phyloP scores from a whole-genome alignment of 192 early-diverging fungal genomes.

The Podochytrium sp. region DNA sequence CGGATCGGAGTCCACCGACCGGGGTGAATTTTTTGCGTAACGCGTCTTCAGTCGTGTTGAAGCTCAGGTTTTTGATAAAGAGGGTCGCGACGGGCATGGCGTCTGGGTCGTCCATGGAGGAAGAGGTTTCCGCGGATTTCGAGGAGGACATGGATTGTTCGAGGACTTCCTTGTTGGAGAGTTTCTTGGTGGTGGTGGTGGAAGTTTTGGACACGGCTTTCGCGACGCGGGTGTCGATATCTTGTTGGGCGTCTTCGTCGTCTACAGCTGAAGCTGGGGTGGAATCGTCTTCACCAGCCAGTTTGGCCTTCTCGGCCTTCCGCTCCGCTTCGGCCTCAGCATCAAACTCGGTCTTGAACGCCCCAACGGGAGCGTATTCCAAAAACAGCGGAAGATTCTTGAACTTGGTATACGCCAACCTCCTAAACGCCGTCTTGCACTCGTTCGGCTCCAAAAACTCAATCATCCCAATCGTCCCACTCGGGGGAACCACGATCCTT shows the following conservation, averaged over 20 bases:
- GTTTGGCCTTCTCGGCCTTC: constrained; percentile 38
- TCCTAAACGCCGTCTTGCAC: constrained; percentile 84
- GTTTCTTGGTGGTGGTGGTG: constrained; percentile 40
- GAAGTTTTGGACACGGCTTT: constrained; percentile 39
- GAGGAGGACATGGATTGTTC: constrained; percentile 28
- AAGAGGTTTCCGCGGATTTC: background rate
- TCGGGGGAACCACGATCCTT: constrained; percentile 86
- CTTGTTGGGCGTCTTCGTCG: constrained; percentile 43
- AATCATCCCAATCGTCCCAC: constrained; percentile 91
- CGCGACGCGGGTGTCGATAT: constrained; percentile 47
- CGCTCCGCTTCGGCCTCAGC: constrained; percentile 39
- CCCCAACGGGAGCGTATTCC: constrained; percentile 86
- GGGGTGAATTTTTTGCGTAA: constrained; percentile 74
- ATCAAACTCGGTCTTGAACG: constrained; percentile 72
- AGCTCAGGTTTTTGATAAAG: constrained; percentile 97
- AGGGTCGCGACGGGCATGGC: constrained; percentile 72
- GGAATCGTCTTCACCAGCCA: constrained; percentile 33
- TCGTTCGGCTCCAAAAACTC: constrained; percentile 91
- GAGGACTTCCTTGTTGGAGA: constrained; percentile 34
- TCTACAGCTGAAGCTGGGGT: constrained; percentile 4
- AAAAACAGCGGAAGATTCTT: constrained; percentile 91
- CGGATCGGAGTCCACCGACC: constrained; percentile 79
- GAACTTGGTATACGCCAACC: constrained; percentile 89
- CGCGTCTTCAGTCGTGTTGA: constrained; percentile 82
- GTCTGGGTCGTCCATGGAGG: constrained; percentile 55